Percentiles rank a stretch among this genome's conserved stretches.
Evolutionary conservation across 2,329 filamentous ascomycete species (phyloP).

Genomic region (Stemphylium beticola): DNA sequence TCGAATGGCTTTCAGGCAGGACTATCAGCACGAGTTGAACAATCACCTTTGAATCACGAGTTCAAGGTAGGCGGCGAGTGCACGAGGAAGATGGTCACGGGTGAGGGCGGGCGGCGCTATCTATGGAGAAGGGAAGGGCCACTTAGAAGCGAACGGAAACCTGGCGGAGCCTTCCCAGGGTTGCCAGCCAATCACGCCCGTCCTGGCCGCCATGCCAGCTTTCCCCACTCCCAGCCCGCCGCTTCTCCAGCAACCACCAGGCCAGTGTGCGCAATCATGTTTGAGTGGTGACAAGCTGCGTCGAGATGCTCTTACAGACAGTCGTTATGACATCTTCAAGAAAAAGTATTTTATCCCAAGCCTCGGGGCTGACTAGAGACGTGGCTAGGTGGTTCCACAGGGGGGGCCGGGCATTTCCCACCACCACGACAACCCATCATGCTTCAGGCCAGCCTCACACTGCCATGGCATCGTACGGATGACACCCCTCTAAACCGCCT

Average conservation of each 20-base stretch:
- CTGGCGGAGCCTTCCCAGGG: conserved; percentile 2
- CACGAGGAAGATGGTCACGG: conserved; percentile 14
- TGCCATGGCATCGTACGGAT: conserved; percentile 23
- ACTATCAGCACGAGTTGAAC: conserved; percentile 6
- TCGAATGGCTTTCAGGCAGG: neutral
- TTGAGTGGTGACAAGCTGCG: neutral
- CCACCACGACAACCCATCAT: neutral
- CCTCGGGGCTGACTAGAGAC: too few relatives aligned
- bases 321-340: too few relatives aligned
- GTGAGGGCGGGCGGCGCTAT: conserved; percentile 9
- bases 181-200: conserved; percentile 12
- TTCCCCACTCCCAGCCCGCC: conserved; percentile 17
- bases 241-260: conserved; percentile 7
- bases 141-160: conserved; percentile 4
- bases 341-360: too few relatives aligned
- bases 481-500: conserved; percentile 27
- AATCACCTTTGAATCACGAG: conserved; percentile 15
- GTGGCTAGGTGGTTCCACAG: neutral
- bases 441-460: conserved; percentile 5
- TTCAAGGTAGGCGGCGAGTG: too few relatives aligned
- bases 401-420: neutral
- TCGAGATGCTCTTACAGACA: neutral
- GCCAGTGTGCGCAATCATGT: neutral
- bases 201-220: conserved; percentile 12
- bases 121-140: conserved; percentile 5